Evolutionary conservation across 495 filamentous ascomycete species (phyloP).

Genomic region (Penicillium turbatum): DNA sequence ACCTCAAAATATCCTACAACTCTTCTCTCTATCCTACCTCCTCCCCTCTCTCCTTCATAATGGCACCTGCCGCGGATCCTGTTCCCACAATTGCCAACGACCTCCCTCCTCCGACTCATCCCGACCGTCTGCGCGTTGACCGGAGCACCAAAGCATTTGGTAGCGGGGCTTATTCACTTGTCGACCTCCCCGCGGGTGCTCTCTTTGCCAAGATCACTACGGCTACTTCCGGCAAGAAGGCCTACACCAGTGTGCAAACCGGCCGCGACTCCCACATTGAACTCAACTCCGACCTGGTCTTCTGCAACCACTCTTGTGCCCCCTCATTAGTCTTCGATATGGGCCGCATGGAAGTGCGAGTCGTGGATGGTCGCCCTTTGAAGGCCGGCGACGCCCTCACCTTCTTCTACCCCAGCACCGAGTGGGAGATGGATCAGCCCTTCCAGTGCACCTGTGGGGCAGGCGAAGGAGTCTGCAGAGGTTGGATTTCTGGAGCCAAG

Average conservation of each 20-base stretch:
- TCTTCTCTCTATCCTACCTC: not conserved
- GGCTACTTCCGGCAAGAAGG: constrained; percentile 55
- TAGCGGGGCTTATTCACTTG: constrained; percentile 57
- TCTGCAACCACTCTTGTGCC: constrained; percentile 70
- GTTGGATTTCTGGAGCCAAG: constrained; percentile 35
- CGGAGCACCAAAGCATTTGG: constrained; percentile 48
- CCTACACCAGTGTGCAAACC: constrained; percentile 68
- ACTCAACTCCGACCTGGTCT: constrained; percentile 70
- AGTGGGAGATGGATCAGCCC: constrained; percentile 71
- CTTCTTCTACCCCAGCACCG: constrained; percentile 76
- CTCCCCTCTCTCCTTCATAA: not conserved
- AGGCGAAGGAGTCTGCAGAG: constrained; percentile 23
- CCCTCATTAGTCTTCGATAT: constrained; percentile 71
- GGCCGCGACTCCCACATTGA: constrained; percentile 60
- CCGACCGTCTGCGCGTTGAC: constrained; percentile 31
- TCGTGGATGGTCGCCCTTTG: constrained; percentile 49
- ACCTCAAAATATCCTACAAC: too few species aligned
- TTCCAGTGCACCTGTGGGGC: constrained; percentile 63
- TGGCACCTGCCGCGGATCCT: constrained; percentile 23
- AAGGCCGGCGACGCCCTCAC: constrained; percentile 60
- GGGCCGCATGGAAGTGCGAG: constrained; percentile 56
- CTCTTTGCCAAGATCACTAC: constrained; percentile 49
- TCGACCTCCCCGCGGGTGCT: constrained; percentile 59
- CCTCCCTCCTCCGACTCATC: constrained; percentile 31
- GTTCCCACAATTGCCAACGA: constrained; percentile 11